Evolutionary conservation across 1,284 basidiomycete species (phyloP).

Genomic region (Taiwanofungus camphoratus): DNA sequence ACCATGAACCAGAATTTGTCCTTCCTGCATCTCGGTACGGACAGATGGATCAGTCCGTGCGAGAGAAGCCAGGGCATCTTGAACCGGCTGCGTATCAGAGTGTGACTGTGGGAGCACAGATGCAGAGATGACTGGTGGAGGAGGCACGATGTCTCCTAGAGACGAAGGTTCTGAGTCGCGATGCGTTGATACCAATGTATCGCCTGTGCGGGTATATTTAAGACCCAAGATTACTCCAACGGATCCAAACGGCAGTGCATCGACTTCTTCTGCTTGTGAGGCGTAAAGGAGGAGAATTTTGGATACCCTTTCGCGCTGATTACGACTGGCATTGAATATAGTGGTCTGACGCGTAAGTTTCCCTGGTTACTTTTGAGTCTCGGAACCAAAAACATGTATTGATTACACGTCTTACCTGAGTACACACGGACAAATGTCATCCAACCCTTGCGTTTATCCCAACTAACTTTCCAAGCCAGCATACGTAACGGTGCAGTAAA

Average conservation of each 20-base stretch:
- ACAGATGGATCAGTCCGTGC: slow-evolving; percentile 86
- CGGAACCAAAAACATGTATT: background rate
- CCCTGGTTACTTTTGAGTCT: slow-evolving; percentile 35
- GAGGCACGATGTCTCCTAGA: slow-evolving; percentile 65
- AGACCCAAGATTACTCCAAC: slow-evolving; percentile 84
- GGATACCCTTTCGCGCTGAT: slow-evolving; percentile 67
- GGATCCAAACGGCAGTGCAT: slow-evolving; percentile 75
- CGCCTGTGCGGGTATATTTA: slow-evolving; percentile 82
- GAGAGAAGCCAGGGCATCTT: slow-evolving; percentile 68
- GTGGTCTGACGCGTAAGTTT: slow-evolving; percentile 59
- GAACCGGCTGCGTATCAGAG: slow-evolving; percentile 71
- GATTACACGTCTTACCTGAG: slow-evolving; percentile 55
- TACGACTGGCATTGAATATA: slow-evolving; percentile 65
- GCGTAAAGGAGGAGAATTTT: slow-evolving; percentile 83
- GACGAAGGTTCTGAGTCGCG: slow-evolving; percentile 33
- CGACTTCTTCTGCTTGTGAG: slow-evolving; percentile 72
- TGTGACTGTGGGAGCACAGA: slow-evolving; percentile 80
- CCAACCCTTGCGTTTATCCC: slow-evolving; percentile 82
- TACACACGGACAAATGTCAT: slow-evolving; percentile 90
- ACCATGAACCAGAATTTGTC: slow-evolving; percentile 80
- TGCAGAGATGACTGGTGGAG: slow-evolving; percentile 72
- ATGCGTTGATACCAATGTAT: slow-evolving; percentile 63
- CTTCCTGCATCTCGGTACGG: slow-evolving; percentile 71
- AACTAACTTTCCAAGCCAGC: slow-evolving; percentile 86
- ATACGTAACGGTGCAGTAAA: slow-evolving; percentile 50